A percentile compares a stretch with the other conserved stretches of the same genome.
These are phyloP conservation scores for Metschnikowia hibisci DNA, from an alignment of 805 yeast genomes.

Conservation along the genomic window DNA sequence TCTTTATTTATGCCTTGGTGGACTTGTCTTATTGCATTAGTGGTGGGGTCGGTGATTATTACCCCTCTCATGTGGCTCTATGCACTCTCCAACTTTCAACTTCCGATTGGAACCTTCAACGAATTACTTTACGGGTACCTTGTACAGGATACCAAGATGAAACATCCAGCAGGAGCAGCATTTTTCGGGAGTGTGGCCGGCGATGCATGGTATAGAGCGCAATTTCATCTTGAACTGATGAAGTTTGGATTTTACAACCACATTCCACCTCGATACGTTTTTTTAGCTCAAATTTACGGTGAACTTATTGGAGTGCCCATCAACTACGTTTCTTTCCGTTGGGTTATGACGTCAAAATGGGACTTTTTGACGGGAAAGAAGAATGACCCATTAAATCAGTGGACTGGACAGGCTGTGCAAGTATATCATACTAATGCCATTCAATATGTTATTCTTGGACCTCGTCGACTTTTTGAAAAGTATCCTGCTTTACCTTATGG, in stretches of 20 bases:
- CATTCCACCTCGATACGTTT: conserved; percentile 48
- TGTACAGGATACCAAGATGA: conserved; percentile 30
- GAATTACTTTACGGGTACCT: conserved; percentile 46
- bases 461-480: conserved; percentile 39
- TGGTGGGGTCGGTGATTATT: conserved; percentile 43
- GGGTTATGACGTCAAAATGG: conserved; percentile 42
- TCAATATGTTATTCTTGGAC: conserved; percentile 50
- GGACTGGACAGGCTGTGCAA: conserved; percentile 47
- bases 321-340: conserved; percentile 45
- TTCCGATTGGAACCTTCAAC: conserved; percentile 50
- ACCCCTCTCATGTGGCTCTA: conserved; percentile 48
- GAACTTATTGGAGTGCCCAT: conserved; percentile 51
- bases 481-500: conserved; percentile 45
- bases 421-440: conserved; percentile 46
- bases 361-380: conserved; percentile 32
- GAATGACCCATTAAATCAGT: conserved; percentile 46
- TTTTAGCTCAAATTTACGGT: conserved; percentile 50
- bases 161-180: conserved; percentile 48
- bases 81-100: conserved; percentile 49
- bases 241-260: conserved; percentile 53
- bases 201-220: conserved; percentile 51
- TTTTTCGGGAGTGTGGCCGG: conserved; percentile 52
- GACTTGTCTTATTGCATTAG: conserved; percentile 42
- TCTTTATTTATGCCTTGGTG: conserved; percentile 41
- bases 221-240: conserved; percentile 35